Evolutionary conservation across 257 asterid species (phyloP), one percentile per base, ranked within the genome.

Genomic region (Primulina eburnea): DNA sequence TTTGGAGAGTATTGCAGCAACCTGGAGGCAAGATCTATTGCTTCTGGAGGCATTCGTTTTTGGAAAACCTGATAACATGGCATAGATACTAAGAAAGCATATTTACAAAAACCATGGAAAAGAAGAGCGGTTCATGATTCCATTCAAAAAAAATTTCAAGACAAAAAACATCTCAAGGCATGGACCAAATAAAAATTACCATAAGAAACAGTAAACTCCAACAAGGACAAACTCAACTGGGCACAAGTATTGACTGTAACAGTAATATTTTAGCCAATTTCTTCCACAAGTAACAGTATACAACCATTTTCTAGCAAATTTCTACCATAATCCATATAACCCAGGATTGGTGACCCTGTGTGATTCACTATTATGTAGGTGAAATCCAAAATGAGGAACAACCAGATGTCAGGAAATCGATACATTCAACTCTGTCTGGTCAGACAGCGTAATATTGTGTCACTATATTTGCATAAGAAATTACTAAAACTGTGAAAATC

Each of bases 41-140:
- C 98, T 84, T 92, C 98, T 37, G 98, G 96, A 50, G 97, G 98
- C 98, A 92, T 92, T 72, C 95, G 77, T 79, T 90, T 92, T 33
- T 88, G 97, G 62, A 92, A 92, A 72, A 92, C 96, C 98, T 92
- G 85, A 75, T 35, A 69, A 60, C 20, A 65, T 21, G 30, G 7
- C 9, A 4, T 28, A 55, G 16, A 43, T 59, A 40, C 30, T 8
- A 7, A 38, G 3, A 28, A 26, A 37, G 67, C 66, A n/a, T 62
- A 38, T 30, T 59, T 29, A 72, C 65, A 67, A 30, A 65, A 52
- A 28, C 59, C 67, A 14, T 6, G 43, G 26, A 35, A 28, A 56
- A 5, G 17, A 28, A 14, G 21, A 60, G 28, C 26, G n/a, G n/a
- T 35, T 62, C 26, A 70, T 11, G 33, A 16, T 28, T 40, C n/a